Evolutionary conservation across 345 rosid genomes (phyloP).

Genomic region (Sisymbrium altissimum): DNA sequence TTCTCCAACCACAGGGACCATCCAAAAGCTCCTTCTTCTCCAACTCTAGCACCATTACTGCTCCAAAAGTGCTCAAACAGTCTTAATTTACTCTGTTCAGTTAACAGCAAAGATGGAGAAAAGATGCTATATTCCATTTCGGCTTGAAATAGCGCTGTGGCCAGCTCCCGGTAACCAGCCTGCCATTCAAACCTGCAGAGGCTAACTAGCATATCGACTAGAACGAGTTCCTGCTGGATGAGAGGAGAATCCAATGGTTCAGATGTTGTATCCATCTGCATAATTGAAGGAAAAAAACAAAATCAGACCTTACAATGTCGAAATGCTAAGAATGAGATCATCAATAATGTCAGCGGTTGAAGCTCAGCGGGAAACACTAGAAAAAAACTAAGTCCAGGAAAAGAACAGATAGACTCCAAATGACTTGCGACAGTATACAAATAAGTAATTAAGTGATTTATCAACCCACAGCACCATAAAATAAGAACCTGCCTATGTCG

Average conservation of each 20-base stretch:
- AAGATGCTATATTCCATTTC: conserved; percentile 86
- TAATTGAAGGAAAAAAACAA: conserved; percentile 9
- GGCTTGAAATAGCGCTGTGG: conserved; percentile 90
- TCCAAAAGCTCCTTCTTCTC: conserved; percentile 93
- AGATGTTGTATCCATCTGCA: conserved; percentile 59
- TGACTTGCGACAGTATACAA: conserved; percentile 4
- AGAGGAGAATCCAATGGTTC: conserved; percentile 44
- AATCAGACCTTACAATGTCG: conserved; percentile 8
- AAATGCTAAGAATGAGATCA: conserved; percentile 2
- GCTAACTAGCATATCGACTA: conserved; percentile 82
- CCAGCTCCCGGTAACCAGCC: conserved; percentile 83
- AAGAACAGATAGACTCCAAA: conserved; percentile 20
- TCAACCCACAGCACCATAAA: conserved; percentile 26
- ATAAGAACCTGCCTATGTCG: conserved; percentile 96
- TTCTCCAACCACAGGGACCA: conserved; percentile 92
- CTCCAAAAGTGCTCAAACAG: conserved; percentile 96
- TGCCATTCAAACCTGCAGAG: conserved; percentile 98
- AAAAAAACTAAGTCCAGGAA: neutral
- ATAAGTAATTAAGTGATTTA: conserved; percentile 7
- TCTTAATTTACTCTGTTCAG: conserved; percentile 75
- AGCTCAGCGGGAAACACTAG: neutral
- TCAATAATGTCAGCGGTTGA: neutral
- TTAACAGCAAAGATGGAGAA: conserved; percentile 68
- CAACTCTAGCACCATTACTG: conserved; percentile 78
- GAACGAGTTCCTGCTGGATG: conserved; percentile 67